Evolutionary conservation across 768 basidiomycete species (phyloP).

Genomic region (Heimioporus sp.): DNA sequence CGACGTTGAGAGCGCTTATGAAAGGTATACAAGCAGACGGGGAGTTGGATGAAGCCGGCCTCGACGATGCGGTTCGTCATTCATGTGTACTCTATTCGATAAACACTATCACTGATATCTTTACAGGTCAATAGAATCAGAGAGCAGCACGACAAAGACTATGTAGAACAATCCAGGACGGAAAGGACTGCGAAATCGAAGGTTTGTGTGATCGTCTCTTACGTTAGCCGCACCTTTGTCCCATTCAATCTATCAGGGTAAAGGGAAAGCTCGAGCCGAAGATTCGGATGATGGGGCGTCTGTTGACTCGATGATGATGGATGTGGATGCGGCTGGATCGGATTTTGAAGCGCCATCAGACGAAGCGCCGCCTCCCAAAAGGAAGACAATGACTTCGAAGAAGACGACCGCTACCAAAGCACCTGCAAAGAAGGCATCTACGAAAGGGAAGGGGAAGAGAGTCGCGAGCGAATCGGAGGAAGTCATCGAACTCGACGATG

Average conservation of each 20-base stretch:
- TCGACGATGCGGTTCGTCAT: constrained; percentile 66
- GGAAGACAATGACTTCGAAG: constrained; percentile 39
- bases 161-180: constrained; percentile 44
- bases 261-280: constrained; percentile 48
- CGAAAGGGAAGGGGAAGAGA: constrained; percentile 58
- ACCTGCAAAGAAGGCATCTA: constrained; percentile 43
- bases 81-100: neutral
- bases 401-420: constrained; percentile 28
- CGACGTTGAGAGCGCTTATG: constrained; percentile 58
- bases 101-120: neutral
- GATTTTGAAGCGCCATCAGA: constrained; percentile 45
- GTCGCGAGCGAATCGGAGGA: constrained; percentile 50
- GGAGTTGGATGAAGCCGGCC: constrained; percentile 66
- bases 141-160: constrained; percentile 64
- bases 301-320: constrained; percentile 76
- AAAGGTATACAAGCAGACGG: constrained; percentile 65
- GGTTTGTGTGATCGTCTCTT: constrained; percentile 28
- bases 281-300: constrained; percentile 51
- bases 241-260: constrained; percentile 37
- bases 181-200: constrained; percentile 42
- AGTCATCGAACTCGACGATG: constrained; percentile 53
- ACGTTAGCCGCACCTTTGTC: neutral
- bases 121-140: constrained; percentile 66
- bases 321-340: constrained; percentile 58
- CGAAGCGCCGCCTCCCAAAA: constrained; percentile 42